Evolutionary conservation across 1,284 basidiomycete species (phyloP).

Genomic region (Ceratobasidium sp.): DNA sequence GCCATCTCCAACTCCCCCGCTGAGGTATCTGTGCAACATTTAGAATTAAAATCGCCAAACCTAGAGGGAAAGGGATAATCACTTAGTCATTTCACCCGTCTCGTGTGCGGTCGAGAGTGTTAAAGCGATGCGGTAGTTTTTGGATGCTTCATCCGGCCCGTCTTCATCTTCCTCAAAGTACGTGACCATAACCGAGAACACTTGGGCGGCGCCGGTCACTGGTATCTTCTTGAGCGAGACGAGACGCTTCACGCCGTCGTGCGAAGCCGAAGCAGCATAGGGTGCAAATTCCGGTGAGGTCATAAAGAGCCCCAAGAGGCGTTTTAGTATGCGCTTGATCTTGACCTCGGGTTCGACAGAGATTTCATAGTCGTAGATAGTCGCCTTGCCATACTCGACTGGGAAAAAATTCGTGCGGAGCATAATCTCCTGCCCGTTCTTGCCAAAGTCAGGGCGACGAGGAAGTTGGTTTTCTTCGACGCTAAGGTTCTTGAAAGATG

Average conservation of each 20-base stretch:
- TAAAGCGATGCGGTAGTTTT: constrained; percentile 74
- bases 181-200: constrained; percentile 62
- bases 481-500: constrained; percentile 60
- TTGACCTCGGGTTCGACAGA: constrained; percentile 67
- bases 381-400: constrained; percentile 67
- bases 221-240: constrained; percentile 69
- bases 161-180: constrained; percentile 77
- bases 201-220: constrained; percentile 60
- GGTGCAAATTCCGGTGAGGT: constrained; percentile 67
- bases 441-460: constrained; percentile 76
- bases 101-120: constrained; percentile 71
- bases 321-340: constrained; percentile 69
- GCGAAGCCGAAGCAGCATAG: constrained; percentile 71
- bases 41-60: constrained; percentile 46
- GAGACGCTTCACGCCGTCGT: constrained; percentile 76
- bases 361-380: constrained; percentile 78
- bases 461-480: constrained; percentile 67
- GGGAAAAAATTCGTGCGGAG: constrained; percentile 83
- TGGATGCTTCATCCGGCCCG: constrained; percentile 62
- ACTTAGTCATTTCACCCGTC: constrained; percentile 70
- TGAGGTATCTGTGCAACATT: constrained; percentile 65
- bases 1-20: constrained; percentile 67
- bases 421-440: constrained; percentile 68
- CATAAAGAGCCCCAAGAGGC: constrained; percentile 81
- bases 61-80: constrained; percentile 53